Base-by-base conservation (phyloP, 2,329 filamentous ascomycete genomes). In the Metarhizium anisopliae region DNA sequence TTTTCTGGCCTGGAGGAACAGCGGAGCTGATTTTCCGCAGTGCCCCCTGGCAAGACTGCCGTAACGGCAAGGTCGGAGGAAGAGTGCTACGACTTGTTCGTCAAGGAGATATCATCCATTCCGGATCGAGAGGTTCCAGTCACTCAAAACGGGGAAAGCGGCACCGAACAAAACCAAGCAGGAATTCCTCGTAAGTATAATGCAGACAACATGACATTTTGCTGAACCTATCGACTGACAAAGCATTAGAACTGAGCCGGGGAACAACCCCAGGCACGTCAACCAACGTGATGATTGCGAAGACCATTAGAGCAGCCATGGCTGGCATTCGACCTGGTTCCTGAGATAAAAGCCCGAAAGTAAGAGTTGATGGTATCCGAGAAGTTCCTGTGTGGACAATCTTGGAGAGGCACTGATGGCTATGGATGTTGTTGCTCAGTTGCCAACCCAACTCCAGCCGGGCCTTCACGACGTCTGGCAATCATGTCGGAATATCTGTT, bases 201-300 rank as follows among this genome's bases (percentile, higher is more conserved):
- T 47, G 8, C 6, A n/a, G 10, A 47, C 4, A n/a, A 14, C 6
- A 8, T 45, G 42, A 1, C 13, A 13, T 49, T 16, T n/a, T 14
- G 18, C 10, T 49, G 45, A 29, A 13, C 5, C 16, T 18, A 14
- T 8, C 13, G 25, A 49, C 45, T 49, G 25, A 49, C 45, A 16
- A 30, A 30, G 43, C 20, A 30, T 8, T 30, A 49, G 45, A 49
- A 29, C 13, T 47, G 29, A 35, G 3, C 14, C 38, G 18, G n/a
- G 50, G n/a, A 52, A 25, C 50, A n/a, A 11, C 47, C 30, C 29
- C 25, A 6, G 40, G 53, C 18, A 59, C 60, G 2, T 58, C 61
- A 2, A 69, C 63, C 4, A 69, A 70, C 54, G 63, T 65, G 13
- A 63, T 65, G 61, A 67, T 71, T 54, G 63, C 64, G 38, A 64